A percentile compares a stretch with the other conserved stretches of the same genome.
These are phyloP conservation scores for Raphanus raphanistrum DNA, from an alignment of 345 rosid species.

Conservation along the genomic window DNA sequence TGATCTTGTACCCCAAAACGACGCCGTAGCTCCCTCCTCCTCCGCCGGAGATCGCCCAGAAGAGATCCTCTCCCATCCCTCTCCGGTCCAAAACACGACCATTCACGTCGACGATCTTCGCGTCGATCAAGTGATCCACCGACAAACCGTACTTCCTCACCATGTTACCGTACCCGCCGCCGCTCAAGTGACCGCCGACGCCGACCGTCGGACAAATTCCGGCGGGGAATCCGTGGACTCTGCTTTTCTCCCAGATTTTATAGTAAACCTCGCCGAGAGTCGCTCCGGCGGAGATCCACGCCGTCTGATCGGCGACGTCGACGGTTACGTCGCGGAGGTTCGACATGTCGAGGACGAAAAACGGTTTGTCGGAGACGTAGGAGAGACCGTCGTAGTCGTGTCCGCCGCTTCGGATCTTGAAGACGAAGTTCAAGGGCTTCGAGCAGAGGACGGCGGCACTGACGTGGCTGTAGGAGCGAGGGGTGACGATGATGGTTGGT, in stretches of 20 bases:
- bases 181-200: constrained; percentile 66
- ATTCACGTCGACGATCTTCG: constrained; percentile 55
- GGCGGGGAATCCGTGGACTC: constrained; percentile 53
- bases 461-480: constrained; percentile 48
- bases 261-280: constrained; percentile 61
- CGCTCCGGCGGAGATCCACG: constrained; percentile 62
- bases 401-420: constrained; percentile 64
- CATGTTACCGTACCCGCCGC: constrained; percentile 64
- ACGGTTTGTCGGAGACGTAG: constrained; percentile 49
- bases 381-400: constrained; percentile 60
- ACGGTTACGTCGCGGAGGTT: constrained; percentile 44
- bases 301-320: constrained; percentile 34
- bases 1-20: constrained; percentile 48
- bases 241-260: constrained; percentile 45
- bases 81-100: constrained; percentile 48
- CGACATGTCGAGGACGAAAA: constrained; percentile 62
- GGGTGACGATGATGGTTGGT: constrained; percentile 55
- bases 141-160: constrained; percentile 56
- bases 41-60: constrained; percentile 66
- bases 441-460: constrained; percentile 58
- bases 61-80: constrained; percentile 61
- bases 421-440: constrained; percentile 41
- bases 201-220: constrained; percentile 69
- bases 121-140: constrained; percentile 52
- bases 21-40: constrained; percentile 65